Conservation (phyloP, 345 rosid species). For the Brassica nigra region DNA sequence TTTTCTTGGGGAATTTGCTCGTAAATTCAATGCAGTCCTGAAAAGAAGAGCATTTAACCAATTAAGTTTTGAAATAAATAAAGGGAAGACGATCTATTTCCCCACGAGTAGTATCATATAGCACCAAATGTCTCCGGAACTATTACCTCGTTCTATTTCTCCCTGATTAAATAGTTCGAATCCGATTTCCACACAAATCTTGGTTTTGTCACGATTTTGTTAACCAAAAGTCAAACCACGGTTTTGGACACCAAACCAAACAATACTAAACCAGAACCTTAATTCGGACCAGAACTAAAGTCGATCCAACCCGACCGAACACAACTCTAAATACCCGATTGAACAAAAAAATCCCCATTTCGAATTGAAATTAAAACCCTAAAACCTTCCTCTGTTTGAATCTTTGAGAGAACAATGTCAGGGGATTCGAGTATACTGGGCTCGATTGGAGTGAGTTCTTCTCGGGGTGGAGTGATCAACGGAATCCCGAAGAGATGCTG, state of each 20-base stretch:
- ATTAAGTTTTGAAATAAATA: neutral
- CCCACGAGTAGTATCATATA: neutral
- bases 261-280: neutral
- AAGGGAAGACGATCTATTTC: neutral
- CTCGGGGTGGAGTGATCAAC: neutral
- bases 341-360: neutral
- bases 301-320: neutral
- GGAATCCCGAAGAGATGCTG: neutral
- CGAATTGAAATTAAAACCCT: neutral
- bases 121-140: neutral
- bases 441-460: neutral
- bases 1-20: neutral
- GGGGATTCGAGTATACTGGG: neutral
- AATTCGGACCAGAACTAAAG: neutral
- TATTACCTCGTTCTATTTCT: neutral
- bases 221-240: neutral
- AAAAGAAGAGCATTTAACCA: neutral
- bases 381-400: neutral
- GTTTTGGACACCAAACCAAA: neutral
- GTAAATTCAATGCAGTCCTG: neutral
- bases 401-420: neutral
- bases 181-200: neutral
- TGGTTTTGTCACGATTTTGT: neutral
- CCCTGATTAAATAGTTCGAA: neutral
- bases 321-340: too few species aligned